Evolutionary conservation across 345 rosid species (phyloP).

Genomic region (Euphorbia pulcherrima): DNA sequence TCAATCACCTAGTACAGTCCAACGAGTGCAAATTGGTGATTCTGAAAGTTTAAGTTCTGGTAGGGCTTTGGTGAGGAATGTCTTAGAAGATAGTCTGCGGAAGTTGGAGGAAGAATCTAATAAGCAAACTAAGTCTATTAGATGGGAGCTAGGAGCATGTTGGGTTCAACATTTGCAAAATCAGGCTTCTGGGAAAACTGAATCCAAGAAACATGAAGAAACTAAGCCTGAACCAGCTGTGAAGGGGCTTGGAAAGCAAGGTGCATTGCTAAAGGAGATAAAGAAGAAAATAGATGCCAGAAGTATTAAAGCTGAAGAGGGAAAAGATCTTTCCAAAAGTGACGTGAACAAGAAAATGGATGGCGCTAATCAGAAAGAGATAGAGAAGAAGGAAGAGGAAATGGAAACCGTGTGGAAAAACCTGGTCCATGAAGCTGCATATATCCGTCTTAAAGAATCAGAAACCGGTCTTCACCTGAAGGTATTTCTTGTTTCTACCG

Average conservation of each 20-base stretch:
- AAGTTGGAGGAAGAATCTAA: constrained; percentile 29
- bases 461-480: constrained; percentile 38
- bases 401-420: constrained; percentile 52
- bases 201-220: constrained; percentile 66
- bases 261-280: constrained; percentile 79
- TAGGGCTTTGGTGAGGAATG: constrained; percentile 62
- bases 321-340: constrained; percentile 47
- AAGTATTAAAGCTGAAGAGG: constrained; percentile 56
- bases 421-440: constrained; percentile 28
- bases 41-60: constrained; percentile 50
- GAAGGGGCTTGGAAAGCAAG: constrained; percentile 98
- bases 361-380: constrained; percentile 45
- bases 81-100: constrained; percentile 46
- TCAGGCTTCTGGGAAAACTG: constrained; percentile 58
- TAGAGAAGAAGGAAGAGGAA: constrained; percentile 56
- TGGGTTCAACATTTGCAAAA: constrained; percentile 38
- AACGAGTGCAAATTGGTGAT: constrained; percentile 57
- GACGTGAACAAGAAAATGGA: constrained; percentile 49
- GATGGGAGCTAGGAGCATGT: constrained; percentile 38
- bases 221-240: constrained; percentile 73
- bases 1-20: constrained; percentile 34
- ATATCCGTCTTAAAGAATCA: constrained; percentile 34
- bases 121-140: constrained; percentile 17
- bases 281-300: constrained; percentile 73
- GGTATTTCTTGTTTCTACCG: constrained; percentile 29